A percentile compares a stretch with the other conserved stretches of the same genome.
Conservation (phyloP, 371 early-diverging fungal genomes). For the Mortierella sp. region DNA sequence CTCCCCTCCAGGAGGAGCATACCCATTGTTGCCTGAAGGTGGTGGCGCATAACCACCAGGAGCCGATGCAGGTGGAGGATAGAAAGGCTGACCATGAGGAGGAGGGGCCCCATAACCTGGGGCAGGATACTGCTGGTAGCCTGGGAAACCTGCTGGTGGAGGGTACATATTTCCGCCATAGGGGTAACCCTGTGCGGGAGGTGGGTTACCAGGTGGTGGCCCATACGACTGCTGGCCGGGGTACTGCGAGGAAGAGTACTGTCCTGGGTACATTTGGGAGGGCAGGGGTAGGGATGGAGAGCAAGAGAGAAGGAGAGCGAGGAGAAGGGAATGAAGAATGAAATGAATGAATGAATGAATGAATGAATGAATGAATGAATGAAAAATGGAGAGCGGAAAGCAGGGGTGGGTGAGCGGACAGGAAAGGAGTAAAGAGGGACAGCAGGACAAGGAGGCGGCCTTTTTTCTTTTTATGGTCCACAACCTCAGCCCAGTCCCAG, state of each 20-base stretch:
- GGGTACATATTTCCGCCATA: slow-evolving; percentile 8
- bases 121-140: neutral
- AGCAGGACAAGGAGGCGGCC: neutral
- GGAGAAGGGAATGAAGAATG: neutral
- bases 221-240: slow-evolving; percentile 20
- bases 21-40: neutral
- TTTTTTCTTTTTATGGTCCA: neutral
- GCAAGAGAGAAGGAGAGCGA: neutral
- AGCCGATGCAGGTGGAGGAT: slow-evolving; percentile 9
- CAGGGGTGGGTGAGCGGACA: no score
- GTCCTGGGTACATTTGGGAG: slow-evolving; percentile 41
- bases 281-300: neutral
- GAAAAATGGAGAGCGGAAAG: neutral
- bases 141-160: slow-evolving; percentile 4
- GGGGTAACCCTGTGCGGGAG: slow-evolving; percentile 20
- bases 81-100: slow-evolving; percentile 6
- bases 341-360: neutral
- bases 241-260: slow-evolving; percentile 28
- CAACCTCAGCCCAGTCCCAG: neutral
- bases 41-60: slow-evolving; percentile 11
- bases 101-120: neutral
- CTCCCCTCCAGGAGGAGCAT: slow-evolving; percentile 11
- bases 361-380: neutral
- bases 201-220: slow-evolving; percentile 28
- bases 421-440: no score